Evolutionary conservation across 73 alveolate species (phyloP).

Genomic region (Paramecium pentaurelia): DNA sequence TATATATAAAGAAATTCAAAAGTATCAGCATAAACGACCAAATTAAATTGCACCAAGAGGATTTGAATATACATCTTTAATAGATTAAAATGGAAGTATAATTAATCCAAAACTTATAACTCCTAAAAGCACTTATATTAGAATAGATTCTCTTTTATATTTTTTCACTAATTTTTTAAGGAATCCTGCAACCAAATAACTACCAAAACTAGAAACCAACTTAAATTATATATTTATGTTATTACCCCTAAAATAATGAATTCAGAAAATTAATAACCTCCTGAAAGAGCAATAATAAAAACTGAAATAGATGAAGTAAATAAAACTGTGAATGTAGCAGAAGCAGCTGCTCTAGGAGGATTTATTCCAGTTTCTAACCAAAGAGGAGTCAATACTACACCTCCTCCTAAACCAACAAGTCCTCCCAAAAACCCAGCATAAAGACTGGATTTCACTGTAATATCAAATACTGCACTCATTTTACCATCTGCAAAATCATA

Average conservation of each 20-base stretch:
- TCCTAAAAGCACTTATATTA: constrained; percentile 9
- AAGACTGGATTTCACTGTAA: constrained; percentile 30
- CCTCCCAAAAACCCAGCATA: constrained; percentile 65
- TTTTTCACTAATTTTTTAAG: background rate
- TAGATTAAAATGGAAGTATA: constrained; percentile 14
- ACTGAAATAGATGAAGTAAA: constrained; percentile 66
- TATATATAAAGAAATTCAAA: background rate
- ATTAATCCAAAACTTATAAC: constrained; percentile 11
- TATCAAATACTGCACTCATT: constrained; percentile 5
- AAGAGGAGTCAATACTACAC: constrained; percentile 81
- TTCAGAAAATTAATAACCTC: background rate
- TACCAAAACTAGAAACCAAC: constrained; percentile 4
- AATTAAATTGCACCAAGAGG: background rate
- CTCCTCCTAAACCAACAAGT: constrained; percentile 86
- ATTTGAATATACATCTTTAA: background rate
- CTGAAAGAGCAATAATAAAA: constrained; percentile 13
- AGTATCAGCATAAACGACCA: constrained; percentile 18
- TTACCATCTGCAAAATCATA: constrained; percentile 12
- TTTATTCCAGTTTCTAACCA: constrained; percentile 75
- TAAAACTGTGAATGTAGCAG: constrained; percentile 78
- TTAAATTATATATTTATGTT: background rate
- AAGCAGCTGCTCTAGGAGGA: constrained; percentile 82
- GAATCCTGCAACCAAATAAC: constrained; percentile 34
- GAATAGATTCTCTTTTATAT: constrained; percentile 16
- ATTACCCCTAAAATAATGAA: background rate